Conservation (phyloP, 371 early-diverging fungal genomes). For the Mucor racemosus region DNA sequence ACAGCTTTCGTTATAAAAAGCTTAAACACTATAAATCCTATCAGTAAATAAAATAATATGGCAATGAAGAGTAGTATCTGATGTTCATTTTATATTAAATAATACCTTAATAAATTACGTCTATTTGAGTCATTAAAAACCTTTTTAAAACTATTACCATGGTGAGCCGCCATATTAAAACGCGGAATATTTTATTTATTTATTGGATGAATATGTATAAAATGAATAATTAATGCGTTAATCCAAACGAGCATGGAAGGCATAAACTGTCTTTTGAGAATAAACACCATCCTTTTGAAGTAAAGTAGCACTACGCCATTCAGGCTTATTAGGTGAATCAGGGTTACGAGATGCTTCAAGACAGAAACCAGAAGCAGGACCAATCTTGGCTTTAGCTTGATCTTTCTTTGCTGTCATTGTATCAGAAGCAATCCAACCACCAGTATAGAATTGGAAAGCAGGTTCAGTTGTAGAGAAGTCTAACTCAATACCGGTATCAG, state of each 20-base stretch:
- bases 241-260: constrained; percentile 47
- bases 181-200: too few relatives aligned
- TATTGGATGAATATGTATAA: neutral
- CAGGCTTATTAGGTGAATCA: constrained; percentile 70
- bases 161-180: too few relatives aligned
- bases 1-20: too few relatives aligned
- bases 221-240: neutral
- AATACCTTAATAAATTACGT: too few relatives aligned
- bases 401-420: constrained; percentile 46
- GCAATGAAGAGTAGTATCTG: neutral
- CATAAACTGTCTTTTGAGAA: constrained; percentile 50
- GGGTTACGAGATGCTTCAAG: constrained; percentile 72
- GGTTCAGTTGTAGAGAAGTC: constrained; percentile 67
- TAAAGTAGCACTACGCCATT: constrained; percentile 54
- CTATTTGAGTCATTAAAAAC: too few relatives aligned
- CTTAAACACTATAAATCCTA: neutral
- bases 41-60: neutral
- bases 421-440: constrained; percentile 55
- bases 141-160: too few relatives aligned
- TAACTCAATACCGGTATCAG: constrained; percentile 68
- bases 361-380: constrained; percentile 63
- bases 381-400: constrained; percentile 33
- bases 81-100: too few relatives aligned
- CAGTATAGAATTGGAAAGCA: constrained; percentile 81
- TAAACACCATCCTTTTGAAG: constrained; percentile 56